A percentile compares a stretch with the other conserved stretches of the same genome.
Conservation (phyloP, 2,329 filamentous ascomycete genomes). For the Biscogniauxia sp. region DNA sequence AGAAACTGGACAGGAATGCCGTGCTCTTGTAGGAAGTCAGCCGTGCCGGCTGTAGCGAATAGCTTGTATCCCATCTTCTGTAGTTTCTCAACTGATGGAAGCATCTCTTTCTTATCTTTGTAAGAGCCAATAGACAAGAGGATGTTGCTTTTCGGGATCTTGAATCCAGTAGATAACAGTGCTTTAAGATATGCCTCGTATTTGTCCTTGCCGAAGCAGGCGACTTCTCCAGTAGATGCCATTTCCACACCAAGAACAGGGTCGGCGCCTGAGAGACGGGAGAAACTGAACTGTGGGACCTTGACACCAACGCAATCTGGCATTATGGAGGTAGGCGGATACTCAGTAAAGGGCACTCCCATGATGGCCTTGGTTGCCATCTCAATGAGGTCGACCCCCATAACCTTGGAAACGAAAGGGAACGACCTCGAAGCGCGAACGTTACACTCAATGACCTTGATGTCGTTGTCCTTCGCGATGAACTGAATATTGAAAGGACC, state of each 20-base stretch:
- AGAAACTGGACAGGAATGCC: conserved; percentile 90
- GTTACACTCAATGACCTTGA: conserved; percentile 99
- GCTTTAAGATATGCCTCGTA: conserved; percentile 98
- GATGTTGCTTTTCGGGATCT: conserved; percentile 92
- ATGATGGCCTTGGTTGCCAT: conserved; percentile 98
- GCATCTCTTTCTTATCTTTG: conserved; percentile 97
- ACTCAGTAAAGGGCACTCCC: conserved; percentile 75
- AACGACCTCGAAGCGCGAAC: conserved; percentile 94
- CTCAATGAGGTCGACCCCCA: conserved; percentile 96
- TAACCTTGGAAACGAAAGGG: conserved; percentile 97
- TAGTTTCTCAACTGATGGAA: conserved; percentile 86
- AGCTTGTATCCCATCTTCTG: conserved; percentile 91
- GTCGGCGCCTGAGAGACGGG: conserved; percentile 90
- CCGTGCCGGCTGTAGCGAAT: conserved; percentile 93
- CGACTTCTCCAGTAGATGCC: conserved; percentile 97
- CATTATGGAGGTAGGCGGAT: conserved; percentile 73
- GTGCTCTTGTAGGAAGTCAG: conserved; percentile 93
- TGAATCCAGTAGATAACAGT: conserved; percentile 92
- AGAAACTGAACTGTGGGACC: conserved; percentile 99
- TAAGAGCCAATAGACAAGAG: conserved; percentile 93
- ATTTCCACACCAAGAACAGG: conserved; percentile 97
- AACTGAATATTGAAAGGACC: conserved; percentile 99
- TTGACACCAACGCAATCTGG: conserved; percentile 91
- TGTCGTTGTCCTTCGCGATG: conserved; percentile 98
- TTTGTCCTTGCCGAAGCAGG: conserved; percentile 92